phyloP scores from a whole-genome alignment of 2,329 filamentous ascomycete species.

The Diaporthe sp. region DNA sequence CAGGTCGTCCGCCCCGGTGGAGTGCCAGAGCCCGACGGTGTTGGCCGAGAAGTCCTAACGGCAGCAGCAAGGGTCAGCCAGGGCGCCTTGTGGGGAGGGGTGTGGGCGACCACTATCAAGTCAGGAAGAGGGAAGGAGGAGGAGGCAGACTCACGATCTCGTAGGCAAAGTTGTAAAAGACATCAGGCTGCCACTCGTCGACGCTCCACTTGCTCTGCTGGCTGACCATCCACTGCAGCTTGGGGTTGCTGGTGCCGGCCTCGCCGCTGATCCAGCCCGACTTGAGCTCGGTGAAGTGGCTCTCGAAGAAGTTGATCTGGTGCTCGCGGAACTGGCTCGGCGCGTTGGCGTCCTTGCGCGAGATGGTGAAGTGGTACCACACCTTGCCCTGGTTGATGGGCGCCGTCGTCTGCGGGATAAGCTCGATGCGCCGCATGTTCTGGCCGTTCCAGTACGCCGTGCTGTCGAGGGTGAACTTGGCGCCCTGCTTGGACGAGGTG shows the following conservation, averaged over 20 bases:
- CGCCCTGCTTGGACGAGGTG: constrained; percentile 72
- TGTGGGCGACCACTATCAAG: too few species aligned
- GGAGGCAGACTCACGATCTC: constrained; percentile 69
- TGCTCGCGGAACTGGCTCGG: constrained; percentile 76
- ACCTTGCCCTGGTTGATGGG: constrained; percentile 77
- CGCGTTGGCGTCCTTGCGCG: constrained; percentile 69
- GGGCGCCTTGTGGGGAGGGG: background rate
- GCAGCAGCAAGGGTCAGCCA: background rate
- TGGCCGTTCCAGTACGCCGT: constrained; percentile 81
- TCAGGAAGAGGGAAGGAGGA: constrained; percentile 58
- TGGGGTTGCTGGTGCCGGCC: constrained; percentile 59
- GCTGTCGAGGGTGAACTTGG: constrained; percentile 75
- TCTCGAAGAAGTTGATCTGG: constrained; percentile 75
- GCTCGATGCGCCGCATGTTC: constrained; percentile 79
- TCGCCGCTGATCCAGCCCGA: constrained; percentile 71
- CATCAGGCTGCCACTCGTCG: constrained; percentile 68
- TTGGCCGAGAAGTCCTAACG: constrained; percentile 69
- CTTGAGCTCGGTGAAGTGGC: constrained; percentile 83
- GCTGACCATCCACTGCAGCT: constrained; percentile 75
- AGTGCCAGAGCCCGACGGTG: constrained; percentile 79
- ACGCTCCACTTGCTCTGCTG: constrained; percentile 75
- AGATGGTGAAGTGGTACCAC: constrained; percentile 81
- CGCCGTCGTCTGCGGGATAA: constrained; percentile 78
- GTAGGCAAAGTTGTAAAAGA: constrained; percentile 75
- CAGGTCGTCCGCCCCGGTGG: constrained; percentile 71